phyloP scores from a whole-genome alignment of 2,329 filamentous ascomycete genomes.

The Amylocarpus encephaloides region DNA sequence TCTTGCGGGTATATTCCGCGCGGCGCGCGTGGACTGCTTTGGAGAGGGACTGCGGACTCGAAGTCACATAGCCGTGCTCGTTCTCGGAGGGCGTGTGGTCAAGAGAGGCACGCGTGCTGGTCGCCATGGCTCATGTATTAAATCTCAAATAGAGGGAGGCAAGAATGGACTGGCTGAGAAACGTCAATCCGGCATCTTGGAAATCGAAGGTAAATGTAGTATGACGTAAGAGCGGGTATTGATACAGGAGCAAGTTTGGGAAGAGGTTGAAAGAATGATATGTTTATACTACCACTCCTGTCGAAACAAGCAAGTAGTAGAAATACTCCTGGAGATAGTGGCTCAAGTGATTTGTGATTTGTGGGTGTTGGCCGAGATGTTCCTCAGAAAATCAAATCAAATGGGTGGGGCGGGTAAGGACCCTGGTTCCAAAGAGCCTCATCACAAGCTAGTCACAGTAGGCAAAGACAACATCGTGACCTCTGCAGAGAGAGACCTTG shows the following conservation, averaged over 20 bases:
- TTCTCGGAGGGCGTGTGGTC: constrained; percentile 6
- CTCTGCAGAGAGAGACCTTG: neutral
- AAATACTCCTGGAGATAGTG: too few species aligned
- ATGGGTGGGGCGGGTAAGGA: too few species aligned
- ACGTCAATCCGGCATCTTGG: constrained; percentile 3
- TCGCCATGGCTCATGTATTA: constrained; percentile 10
- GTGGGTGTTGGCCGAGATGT: too few species aligned
- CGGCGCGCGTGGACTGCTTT: constrained; percentile 64
- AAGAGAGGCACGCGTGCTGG: constrained; percentile 17
- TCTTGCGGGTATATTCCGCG: constrained; percentile 70
- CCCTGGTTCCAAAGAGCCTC: neutral
- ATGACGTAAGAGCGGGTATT: constrained; percentile 6
- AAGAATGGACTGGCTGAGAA: neutral
- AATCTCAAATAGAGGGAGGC: neutral
- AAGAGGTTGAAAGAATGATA: neutral
- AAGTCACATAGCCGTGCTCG: constrained; percentile 13
- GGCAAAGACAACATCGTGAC: neutral
- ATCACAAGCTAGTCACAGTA: neutral
- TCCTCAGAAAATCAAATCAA: too few species aligned
- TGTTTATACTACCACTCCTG: too few species aligned
- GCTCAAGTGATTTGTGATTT: too few species aligned
- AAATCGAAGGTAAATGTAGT: neutral
- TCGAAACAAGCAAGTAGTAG: too few species aligned
- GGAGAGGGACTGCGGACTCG: constrained; percentile 53
- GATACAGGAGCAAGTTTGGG: neutral